Percentiles rank a stretch among this genome's conserved stretches.
Evolutionary conservation across 2,329 filamentous ascomycete species (phyloP).

Genomic region (Hypoxylon sp.): DNA sequence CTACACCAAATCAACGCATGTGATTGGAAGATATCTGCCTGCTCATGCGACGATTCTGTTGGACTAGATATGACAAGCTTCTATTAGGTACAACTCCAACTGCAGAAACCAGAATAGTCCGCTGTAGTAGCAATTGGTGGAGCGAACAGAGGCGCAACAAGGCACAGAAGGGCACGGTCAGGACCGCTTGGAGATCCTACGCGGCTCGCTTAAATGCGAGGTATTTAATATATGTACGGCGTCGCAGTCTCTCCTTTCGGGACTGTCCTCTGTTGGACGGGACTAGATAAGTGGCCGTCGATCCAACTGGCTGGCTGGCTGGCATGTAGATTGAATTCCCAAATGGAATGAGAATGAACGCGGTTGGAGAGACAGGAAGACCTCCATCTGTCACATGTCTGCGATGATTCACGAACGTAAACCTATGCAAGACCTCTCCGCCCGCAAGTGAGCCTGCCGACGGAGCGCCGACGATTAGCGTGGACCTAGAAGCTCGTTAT

Average conservation of each 20-base stretch:
- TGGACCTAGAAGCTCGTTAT: constrained; percentile 21
- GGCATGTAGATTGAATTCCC: background rate
- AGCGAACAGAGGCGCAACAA: background rate
- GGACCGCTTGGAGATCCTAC: background rate
- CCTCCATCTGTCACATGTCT: background rate
- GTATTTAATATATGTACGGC: background rate
- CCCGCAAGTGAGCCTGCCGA: background rate
- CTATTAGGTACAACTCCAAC: too few species aligned
- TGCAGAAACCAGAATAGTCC: background rate
- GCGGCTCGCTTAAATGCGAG: background rate
- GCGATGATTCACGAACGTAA: too few species aligned
- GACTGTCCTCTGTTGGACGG: too few species aligned
- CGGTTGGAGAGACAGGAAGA: too few species aligned
- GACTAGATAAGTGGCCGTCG: too few species aligned
- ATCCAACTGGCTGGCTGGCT: background rate
- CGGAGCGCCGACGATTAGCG: background rate
- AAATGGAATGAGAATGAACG: background rate
- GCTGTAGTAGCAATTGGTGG: background rate
- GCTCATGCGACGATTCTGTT: too few species aligned
- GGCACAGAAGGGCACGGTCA: background rate
- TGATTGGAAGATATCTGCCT: too few species aligned
- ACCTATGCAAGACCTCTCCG: background rate
- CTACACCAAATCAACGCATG: too few species aligned
- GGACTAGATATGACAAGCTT: background rate
- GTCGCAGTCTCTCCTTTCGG: background rate